phyloP scores from a whole-genome alignment of 2,329 filamentous ascomycete species.

The Cordyceps cateniannulata region DNA sequence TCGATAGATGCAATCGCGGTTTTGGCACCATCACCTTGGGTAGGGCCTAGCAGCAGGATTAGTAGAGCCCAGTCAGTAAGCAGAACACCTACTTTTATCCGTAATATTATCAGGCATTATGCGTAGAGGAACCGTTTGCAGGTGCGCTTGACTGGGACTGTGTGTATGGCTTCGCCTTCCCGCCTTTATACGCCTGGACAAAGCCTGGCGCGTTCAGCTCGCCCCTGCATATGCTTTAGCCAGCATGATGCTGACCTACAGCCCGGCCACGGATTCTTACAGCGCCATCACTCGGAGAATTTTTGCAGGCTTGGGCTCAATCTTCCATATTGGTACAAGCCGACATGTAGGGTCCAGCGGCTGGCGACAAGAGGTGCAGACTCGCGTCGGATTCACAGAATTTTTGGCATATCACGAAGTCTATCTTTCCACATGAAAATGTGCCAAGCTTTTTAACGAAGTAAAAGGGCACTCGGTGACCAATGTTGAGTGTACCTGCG shows the following conservation, averaged over 20 bases:
- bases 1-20: not conserved
- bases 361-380: no score
- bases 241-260: not conserved
- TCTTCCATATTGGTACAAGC: not conserved
- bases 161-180: not conserved
- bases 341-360: not conserved
- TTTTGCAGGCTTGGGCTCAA: not conserved
- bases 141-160: not conserved
- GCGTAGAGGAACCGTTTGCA: not conserved
- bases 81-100: not conserved
- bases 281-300: no score
- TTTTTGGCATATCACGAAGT: no score
- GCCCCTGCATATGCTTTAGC: not conserved
- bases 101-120: not conserved
- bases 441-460: no score
- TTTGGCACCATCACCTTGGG: not conserved
- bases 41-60: not conserved
- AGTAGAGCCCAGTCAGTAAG: not conserved
- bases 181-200: not conserved
- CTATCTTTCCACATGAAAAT: no score
- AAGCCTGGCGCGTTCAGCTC: not conserved
- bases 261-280: no score
- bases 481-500: no score
- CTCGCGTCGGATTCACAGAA: no score
- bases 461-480: no score